A percentile compares a stretch with the other conserved stretches of the same genome.
Conservation (phyloP, 1,284 basidiomycete species). For the Flammula alnicola region DNA sequence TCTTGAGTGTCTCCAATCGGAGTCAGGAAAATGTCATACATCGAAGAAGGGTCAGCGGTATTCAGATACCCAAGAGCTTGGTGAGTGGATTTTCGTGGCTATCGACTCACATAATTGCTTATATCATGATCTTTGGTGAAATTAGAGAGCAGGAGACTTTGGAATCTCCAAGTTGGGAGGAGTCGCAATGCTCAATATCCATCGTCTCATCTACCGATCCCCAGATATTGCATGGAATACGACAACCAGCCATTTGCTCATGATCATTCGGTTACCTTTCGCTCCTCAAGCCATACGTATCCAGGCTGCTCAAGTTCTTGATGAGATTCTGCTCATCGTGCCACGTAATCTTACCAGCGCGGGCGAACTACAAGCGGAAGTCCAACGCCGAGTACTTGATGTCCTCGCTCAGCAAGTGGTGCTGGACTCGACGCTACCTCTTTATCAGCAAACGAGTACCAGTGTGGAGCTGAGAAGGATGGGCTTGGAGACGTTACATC, state of each 20-base stretch:
- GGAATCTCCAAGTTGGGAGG: constrained; percentile 85
- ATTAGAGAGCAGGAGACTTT: constrained; percentile 79
- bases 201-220: constrained; percentile 80
- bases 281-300: constrained; percentile 83
- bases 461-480: constrained; percentile 82
- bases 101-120: not conserved
- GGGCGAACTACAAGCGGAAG: constrained; percentile 65
- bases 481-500: constrained; percentile 89
- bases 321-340: constrained; percentile 78
- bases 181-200: constrained; percentile 82
- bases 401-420: constrained; percentile 84
- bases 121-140: constrained; percentile 1
- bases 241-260: constrained; percentile 79
- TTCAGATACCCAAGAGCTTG: constrained; percentile 77
- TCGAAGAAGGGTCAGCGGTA: constrained; percentile 81
- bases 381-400: constrained; percentile 83
- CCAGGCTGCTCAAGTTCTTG: constrained; percentile 86
- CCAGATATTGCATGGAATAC: constrained; percentile 87
- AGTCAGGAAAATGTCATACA: constrained; percentile 45
- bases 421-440: constrained; percentile 45
- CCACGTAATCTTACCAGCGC: constrained; percentile 68
- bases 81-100: constrained; percentile 46
- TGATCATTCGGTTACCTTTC: constrained; percentile 66
- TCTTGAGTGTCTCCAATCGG: constrained; percentile 37
- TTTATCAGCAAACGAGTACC: constrained; percentile 49